Percentiles rank a stretch among this genome's conserved stretches.
Conservation (phyloP, 257 asterid genomes). For the Fraxinus quadrangulata region DNA sequence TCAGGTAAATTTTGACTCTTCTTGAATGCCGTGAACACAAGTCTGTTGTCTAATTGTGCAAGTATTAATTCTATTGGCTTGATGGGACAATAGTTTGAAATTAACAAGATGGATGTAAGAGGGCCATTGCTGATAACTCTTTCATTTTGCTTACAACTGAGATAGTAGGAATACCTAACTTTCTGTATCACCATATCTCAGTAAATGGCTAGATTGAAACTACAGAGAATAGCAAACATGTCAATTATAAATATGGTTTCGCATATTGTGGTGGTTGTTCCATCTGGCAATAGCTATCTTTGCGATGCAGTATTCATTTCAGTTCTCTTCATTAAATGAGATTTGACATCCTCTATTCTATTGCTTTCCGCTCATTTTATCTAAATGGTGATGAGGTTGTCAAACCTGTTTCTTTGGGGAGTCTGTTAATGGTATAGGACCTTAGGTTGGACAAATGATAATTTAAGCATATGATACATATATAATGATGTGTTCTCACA, state of each 20-base stretch:
- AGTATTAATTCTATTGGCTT: conserved; percentile 2
- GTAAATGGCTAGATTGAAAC: neutral
- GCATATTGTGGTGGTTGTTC: neutral
- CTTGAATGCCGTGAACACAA: conserved; percentile 26
- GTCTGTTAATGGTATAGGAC: neutral
- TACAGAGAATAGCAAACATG: conserved; percentile 1
- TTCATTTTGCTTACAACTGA: neutral
- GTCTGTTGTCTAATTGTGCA: conserved; percentile 7
- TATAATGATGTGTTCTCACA: neutral
- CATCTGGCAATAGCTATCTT: neutral
- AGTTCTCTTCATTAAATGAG: neutral
- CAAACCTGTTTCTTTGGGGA: neutral
- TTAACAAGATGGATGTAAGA: neutral
- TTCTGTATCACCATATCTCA: neutral
- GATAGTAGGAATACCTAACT: neutral
- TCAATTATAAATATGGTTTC: neutral
- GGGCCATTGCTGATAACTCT: neutral
- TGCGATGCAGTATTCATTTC: neutral
- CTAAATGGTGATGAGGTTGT: neutral
- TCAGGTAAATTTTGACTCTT: conserved; percentile 56
- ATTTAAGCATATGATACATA: neutral
- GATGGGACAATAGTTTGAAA: neutral
- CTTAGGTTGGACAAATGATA: conserved; percentile 7
- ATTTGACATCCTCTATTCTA: neutral
- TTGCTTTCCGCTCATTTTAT: conserved; percentile 1